These are phyloP conservation scores for Elaeis oleifera DNA, from an alignment of 202 grass and related monocot genomes.

Conservation along the genomic window DNA sequence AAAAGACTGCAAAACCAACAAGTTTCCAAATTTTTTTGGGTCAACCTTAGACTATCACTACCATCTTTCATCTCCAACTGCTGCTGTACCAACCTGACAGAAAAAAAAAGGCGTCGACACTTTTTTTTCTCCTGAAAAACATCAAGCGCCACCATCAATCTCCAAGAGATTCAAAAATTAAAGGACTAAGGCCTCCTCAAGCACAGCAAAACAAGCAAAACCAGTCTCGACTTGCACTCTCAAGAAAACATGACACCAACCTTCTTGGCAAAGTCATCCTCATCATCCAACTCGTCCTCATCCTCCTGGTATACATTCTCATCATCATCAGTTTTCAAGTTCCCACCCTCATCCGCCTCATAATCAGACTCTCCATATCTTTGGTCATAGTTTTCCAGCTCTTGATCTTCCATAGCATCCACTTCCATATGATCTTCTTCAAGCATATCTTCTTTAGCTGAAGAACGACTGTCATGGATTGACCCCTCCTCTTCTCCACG, in stretches of 20 bases:
- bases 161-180: not conserved
- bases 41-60: too few species aligned
- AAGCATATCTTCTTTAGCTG: conserved; percentile 13
- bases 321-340: conserved; percentile 15
- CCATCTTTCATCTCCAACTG: too few species aligned
- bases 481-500: conserved; percentile 25
- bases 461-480: conserved; percentile 12
- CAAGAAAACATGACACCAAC: conserved; percentile 52
- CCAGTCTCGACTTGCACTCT: not conserved
- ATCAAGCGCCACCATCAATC: too few species aligned
- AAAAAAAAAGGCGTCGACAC: too few species aligned
- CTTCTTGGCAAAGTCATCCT: conserved; percentile 48
- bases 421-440: conserved; percentile 6
- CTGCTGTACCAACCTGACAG: too few species aligned
- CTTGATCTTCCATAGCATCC: conserved; percentile 35
- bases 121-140: too few species aligned
- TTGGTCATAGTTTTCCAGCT: conserved; percentile 16
- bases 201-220: not conserved
- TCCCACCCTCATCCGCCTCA: conserved; percentile 12
- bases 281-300: conserved; percentile 47
- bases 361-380: conserved; percentile 36
- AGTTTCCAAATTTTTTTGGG: too few species aligned
- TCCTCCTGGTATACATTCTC: conserved; percentile 39
- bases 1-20: too few species aligned
- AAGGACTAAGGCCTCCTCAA: not conserved